Evolutionary conservation across 495 filamentous ascomycete genomes (phyloP), one percentile per base, ranked within the genome.

Genomic region (Neurospora intermedia): DNA sequence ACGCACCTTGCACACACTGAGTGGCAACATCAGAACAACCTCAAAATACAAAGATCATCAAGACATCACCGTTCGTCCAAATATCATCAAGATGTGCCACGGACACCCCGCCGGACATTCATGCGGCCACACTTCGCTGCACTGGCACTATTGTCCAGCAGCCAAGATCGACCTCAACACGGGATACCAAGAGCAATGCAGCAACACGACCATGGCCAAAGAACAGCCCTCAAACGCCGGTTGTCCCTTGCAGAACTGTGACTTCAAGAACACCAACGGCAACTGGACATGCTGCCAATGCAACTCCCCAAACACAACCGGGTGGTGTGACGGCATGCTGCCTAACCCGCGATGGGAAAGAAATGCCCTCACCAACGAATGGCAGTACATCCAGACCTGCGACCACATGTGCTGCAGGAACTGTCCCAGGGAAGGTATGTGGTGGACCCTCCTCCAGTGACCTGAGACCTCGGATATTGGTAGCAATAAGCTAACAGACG

Each of bases 231-330:
- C 78, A 69, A 80, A 80, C 72, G 62, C 77, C 23, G 76, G 78
- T 69, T 84, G 82, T 59, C 80, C 81, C 35, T 76, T 85, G 69
- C 76, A 78, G 74, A 81, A 82, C 71, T 85, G 83, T 73, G 80
- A 83, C 71, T 84, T 80, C 71, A 81, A 78, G 59, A 78, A 75
- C 38, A 75, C 82, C 1, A 78, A 78, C 62, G 81, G 82, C 41
- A 79, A 76, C 69, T 85, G 83, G 83, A 82, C 75, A 20, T 85
- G 83, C 71, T 85, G 83, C 76, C 62, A 79, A 42, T 85, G 83
- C 71, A 80, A 80, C 2, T 81, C 80, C 16, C 78, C 78, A 1
- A 85, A 85, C 41, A 80, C 74, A 7, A 77, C 80, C 71, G 83
- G 82, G 23, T 85, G 83, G 83, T 84, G 82, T 72, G 76, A 71